phyloP scores from a whole-genome alignment of 1,139 yeast species.

The Candida smagusa region DNA sequence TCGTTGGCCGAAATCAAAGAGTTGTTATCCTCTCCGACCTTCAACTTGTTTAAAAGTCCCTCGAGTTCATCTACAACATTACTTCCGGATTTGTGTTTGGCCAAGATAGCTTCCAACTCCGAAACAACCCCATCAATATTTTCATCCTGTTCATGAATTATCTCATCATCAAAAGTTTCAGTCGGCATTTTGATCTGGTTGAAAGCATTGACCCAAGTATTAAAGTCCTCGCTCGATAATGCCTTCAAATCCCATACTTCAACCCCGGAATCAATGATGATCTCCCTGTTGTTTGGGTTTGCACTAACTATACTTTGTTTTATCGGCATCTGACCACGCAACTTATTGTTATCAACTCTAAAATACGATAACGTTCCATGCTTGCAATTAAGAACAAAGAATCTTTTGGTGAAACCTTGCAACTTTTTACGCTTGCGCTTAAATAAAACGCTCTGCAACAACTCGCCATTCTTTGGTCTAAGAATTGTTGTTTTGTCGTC shows the following conservation, averaged over 20 bases:
- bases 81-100: slow-evolving; percentile 14
- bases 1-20: slow-evolving; percentile 32
- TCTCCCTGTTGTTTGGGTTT: slow-evolving; percentile 60
- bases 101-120: slow-evolving; percentile 19
- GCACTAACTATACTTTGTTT: slow-evolving; percentile 80
- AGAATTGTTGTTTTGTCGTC: slow-evolving; percentile 16
- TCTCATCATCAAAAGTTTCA: slow-evolving; percentile 7
- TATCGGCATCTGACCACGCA: slow-evolving; percentile 92
- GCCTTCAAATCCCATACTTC: slow-evolving; percentile 92
- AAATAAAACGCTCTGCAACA: slow-evolving; percentile 69
- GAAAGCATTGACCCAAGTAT: slow-evolving; percentile 79
- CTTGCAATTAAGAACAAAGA: slow-evolving; percentile 76
- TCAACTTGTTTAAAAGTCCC: slow-evolving; percentile 15
- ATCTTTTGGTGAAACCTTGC: slow-evolving; percentile 85
- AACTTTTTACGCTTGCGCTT: slow-evolving; percentile 72
- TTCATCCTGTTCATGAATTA: slow-evolving; percentile 9
- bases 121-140: slow-evolving; percentile 7
- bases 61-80: slow-evolving; percentile 19
- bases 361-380: slow-evolving; percentile 84
- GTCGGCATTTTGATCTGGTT: slow-evolving; percentile 40
- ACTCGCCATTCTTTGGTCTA: slow-evolving; percentile 53
- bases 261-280: slow-evolving; percentile 90
- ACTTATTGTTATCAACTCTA: slow-evolving; percentile 60
- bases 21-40: slow-evolving; percentile 7
- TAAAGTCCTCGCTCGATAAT: slow-evolving; percentile 59